A percentile compares a stretch with the other conserved stretches of the same genome.
Evolutionary conservation across 2,329 filamentous ascomycete genomes (phyloP).

Genomic region (Daldinia sp.): DNA sequence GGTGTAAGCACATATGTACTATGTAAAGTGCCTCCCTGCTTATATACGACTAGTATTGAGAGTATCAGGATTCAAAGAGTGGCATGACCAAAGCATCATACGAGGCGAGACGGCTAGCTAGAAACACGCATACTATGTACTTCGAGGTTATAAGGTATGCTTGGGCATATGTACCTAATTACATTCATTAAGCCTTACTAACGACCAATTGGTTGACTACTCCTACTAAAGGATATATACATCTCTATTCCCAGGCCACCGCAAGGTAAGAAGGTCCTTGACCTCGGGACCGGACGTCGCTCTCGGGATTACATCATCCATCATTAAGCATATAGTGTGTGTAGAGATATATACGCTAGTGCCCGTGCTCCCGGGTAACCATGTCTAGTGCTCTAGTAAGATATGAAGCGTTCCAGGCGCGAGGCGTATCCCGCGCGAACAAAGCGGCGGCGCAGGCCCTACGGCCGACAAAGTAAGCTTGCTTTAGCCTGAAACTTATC

Average conservation of each 20-base stretch:
- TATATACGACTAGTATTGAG: neutral
- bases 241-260: neutral
- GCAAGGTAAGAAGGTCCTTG: no score
- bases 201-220: neutral
- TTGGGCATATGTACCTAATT: no score
- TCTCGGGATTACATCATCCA: neutral
- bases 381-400: slow-evolving; percentile 17
- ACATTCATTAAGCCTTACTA: neutral
- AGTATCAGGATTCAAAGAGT: no score
- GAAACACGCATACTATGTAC: neutral
- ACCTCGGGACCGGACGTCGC: neutral
- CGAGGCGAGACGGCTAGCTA: neutral
- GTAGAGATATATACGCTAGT: neutral
- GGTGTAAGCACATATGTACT: neutral
- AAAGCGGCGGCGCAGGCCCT: neutral
- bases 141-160: neutral
- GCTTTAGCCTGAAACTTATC: neutral
- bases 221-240: neutral
- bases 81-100: neutral
- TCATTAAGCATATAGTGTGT: neutral
- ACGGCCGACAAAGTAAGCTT: neutral
- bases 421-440: slow-evolving; percentile 3
- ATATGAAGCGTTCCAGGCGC: neutral
- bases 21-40: neutral
- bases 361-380: neutral